Conservation (phyloP, 2,329 filamentous ascomycete genomes). For the Xylariaceae sp. region DNA sequence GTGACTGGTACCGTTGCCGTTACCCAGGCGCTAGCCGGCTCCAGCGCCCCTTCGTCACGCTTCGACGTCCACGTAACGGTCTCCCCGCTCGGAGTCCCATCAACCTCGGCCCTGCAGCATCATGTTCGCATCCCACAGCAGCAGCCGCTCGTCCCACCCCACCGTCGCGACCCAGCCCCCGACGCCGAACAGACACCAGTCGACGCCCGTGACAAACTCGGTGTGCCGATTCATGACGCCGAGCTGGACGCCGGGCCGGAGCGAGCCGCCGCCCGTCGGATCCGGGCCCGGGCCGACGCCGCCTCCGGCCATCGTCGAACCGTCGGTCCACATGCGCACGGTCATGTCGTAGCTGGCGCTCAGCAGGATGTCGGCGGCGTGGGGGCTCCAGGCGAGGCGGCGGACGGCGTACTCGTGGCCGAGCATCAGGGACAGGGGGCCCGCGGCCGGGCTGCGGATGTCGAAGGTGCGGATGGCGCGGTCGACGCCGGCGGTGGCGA, state of each 20-base stretch:
- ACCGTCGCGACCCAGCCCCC: conserved; percentile 95
- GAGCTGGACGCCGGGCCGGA: conserved; percentile 62
- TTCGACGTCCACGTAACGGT: no score
- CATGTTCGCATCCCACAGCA: conserved; percentile 80
- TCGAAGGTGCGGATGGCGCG: conserved; percentile 85
- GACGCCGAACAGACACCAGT: conserved; percentile 95
- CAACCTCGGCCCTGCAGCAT: conserved; percentile 20
- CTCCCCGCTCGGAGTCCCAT: no score
- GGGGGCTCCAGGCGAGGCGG: conserved; percentile 85
- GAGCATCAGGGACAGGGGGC: conserved; percentile 68
- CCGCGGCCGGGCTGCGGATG: conserved; percentile 68
- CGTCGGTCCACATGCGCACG: conserved; percentile 88
- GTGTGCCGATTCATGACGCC: conserved; percentile 90
- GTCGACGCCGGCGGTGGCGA: conserved; percentile 89
- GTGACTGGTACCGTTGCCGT: background rate
- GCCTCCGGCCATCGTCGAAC: conserved; percentile 30
- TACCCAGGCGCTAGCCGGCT: no score
- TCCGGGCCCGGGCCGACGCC: background rate
- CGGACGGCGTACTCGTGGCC: conserved; percentile 92
- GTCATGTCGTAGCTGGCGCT: conserved; percentile 98
- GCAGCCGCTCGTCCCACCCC: conserved; percentile 87
- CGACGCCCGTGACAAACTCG: conserved; percentile 92
- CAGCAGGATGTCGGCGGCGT: conserved; percentile 81
- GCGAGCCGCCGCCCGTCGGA: background rate
- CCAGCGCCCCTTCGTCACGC: no score